Conservation (phyloP, 2,329 filamentous ascomycete species). For the Verticillium alfalfae region DNA sequence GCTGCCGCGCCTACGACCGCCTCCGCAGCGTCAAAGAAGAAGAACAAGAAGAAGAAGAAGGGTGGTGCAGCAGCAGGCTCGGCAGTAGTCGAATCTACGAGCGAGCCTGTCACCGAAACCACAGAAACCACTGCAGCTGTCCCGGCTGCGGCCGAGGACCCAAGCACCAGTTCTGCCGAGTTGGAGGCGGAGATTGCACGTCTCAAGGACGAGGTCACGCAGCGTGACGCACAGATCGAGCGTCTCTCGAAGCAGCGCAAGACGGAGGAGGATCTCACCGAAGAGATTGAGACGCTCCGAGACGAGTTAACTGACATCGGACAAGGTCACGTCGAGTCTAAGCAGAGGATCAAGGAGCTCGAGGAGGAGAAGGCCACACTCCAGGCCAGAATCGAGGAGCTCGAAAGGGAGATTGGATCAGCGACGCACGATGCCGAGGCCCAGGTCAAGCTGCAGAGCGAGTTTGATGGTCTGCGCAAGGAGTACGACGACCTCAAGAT, state of each 20-base stretch:
- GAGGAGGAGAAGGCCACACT: constrained; percentile 63
- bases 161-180: constrained; percentile 25
- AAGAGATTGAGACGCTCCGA: constrained; percentile 79
- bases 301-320: constrained; percentile 77
- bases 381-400: constrained; percentile 55
- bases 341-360: constrained; percentile 69
- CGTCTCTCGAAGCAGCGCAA: constrained; percentile 63
- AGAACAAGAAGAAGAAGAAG: constrained; percentile 90
- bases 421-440: constrained; percentile 29
- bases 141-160: constrained; percentile 10
- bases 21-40: constrained; percentile 38
- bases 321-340: constrained; percentile 77
- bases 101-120: constrained; percentile 22
- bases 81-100: constrained; percentile 17
- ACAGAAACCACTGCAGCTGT: constrained; percentile 26
- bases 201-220: constrained; percentile 47
- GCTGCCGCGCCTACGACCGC: constrained; percentile 17
- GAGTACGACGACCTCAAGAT: constrained; percentile 65
- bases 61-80: constrained; percentile 45
- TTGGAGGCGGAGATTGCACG: constrained; percentile 43
- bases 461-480: constrained; percentile 49
- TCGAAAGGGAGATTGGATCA: constrained; percentile 64
- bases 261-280: constrained; percentile 71
- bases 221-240: constrained; percentile 70
- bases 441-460: constrained; percentile 47